Conservation (phyloP, 2,329 filamentous ascomycete species). For the Cladophialophora psammophila region DNA sequence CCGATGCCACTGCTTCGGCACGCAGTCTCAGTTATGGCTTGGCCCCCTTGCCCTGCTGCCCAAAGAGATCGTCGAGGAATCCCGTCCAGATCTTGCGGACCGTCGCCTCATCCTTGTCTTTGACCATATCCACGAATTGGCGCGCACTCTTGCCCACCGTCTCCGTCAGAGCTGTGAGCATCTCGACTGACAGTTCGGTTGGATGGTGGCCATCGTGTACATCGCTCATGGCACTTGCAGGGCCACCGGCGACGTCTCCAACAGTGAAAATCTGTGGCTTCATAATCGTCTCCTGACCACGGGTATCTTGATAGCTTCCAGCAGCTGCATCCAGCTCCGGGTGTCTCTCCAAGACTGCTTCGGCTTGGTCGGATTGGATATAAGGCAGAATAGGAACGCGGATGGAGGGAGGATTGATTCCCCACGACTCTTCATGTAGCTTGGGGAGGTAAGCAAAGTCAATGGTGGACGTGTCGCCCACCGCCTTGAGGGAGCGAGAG, state of each 20-base stretch:
- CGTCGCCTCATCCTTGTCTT: slow-evolving; percentile 51
- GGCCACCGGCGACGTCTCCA: slow-evolving; percentile 41
- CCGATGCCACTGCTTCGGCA: slow-evolving; percentile 1
- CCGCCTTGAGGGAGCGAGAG: slow-evolving; percentile 62
- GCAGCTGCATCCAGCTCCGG: slow-evolving; percentile 40
- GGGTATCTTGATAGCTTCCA: slow-evolving; percentile 41
- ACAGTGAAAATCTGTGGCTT: slow-evolving; percentile 64
- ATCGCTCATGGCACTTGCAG: slow-evolving; percentile 65
- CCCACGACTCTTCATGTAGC: slow-evolving; percentile 48
- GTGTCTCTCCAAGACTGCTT: slow-evolving; percentile 37
- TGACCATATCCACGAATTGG: slow-evolving; percentile 47
- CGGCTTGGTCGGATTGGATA: slow-evolving; percentile 43
- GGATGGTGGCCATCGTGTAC: slow-evolving; percentile 64
- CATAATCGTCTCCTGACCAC: slow-evolving; percentile 52
- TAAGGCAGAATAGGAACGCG: slow-evolving; percentile 62
- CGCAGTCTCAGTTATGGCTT: slow-evolving; percentile 26
- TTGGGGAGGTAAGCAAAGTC: slow-evolving; percentile 69
- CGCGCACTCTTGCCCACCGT: slow-evolving; percentile 52
- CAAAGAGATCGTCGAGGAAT: slow-evolving; percentile 59
- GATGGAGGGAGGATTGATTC: slow-evolving; percentile 47
- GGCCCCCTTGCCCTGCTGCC: slow-evolving; percentile 45
- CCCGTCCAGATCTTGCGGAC: slow-evolving; percentile 56
- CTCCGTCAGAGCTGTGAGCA: slow-evolving; percentile 61
- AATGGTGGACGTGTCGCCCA: slow-evolving; percentile 66
- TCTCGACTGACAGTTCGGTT: slow-evolving; percentile 58